These are phyloP conservation scores for Globisporangium viniferum DNA, from an alignment of 352 stramenopile species.

Conservation along the genomic window DNA sequence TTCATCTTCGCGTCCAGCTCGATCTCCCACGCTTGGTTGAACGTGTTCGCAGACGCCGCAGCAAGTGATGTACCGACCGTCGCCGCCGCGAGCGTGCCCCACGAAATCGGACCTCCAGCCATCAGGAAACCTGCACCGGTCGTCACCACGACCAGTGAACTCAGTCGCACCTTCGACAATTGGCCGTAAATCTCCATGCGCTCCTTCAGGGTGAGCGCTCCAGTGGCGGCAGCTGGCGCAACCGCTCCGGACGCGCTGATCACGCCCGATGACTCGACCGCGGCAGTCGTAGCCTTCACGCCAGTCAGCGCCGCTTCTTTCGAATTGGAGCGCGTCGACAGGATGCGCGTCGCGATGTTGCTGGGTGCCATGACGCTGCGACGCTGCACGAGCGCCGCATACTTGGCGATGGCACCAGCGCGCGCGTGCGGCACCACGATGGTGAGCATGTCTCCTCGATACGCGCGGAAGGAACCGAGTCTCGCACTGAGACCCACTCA, in stretches of 20 bases:
- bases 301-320: conserved; percentile 35
- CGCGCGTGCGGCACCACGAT: conserved; percentile 16
- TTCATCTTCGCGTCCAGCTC: conserved; percentile 96
- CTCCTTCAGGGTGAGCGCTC: conserved; percentile 55
- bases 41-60: conserved; percentile 93
- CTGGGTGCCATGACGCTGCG: not conserved
- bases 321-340: conserved; percentile 56
- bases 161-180: conserved; percentile 94
- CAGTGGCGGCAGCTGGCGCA: not conserved
- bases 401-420: conserved; percentile 9
- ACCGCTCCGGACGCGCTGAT: conserved; percentile 1
- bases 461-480: not conserved
- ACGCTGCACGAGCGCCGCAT: conserved; percentile 6
- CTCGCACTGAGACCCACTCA: not conserved
- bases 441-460: conserved; percentile 16
- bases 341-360: conserved; percentile 33
- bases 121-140: conserved; percentile 96
- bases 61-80: conserved; percentile 95
- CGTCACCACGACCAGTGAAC: conserved; percentile 95
- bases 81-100: conserved; percentile 82
- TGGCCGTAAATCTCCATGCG: conserved; percentile 82
- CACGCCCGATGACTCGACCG: conserved; percentile 21
- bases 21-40: conserved; percentile 98
- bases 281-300: conserved; percentile 28
- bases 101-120: conserved; percentile 91